Conservation (phyloP, 768 basidiomycete genomes). For the Holtermanniella nyarrowii region DNA sequence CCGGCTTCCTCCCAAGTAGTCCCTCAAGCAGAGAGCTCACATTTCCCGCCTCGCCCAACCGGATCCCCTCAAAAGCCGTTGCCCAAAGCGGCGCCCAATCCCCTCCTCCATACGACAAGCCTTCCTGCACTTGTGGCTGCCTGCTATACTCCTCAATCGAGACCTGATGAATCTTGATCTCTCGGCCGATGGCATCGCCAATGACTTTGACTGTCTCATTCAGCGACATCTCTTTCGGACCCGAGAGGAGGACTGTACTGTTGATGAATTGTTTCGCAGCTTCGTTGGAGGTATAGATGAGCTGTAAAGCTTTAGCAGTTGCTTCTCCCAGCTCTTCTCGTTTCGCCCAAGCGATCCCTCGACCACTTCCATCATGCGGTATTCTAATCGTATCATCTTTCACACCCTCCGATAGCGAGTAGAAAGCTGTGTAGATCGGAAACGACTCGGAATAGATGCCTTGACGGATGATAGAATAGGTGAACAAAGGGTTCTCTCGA, state of each 20-base stretch:
- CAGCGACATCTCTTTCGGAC: too few relatives aligned
- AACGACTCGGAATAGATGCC: conserved; percentile 8
- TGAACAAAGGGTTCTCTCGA: too few relatives aligned
- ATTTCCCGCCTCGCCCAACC: neutral
- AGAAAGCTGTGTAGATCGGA: conserved; percentile 4
- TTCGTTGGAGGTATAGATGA: too few relatives aligned
- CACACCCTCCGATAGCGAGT: neutral
- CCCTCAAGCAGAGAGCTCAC: conserved; percentile 4
- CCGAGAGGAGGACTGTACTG: too few relatives aligned
- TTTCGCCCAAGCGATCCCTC: conserved; percentile 12
- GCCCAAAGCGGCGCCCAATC: conserved; percentile 7
- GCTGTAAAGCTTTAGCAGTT: conserved; percentile 2
- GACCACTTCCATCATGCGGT: conserved; percentile 4
- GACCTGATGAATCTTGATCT: too few relatives aligned
- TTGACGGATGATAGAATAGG: conserved; percentile 6
- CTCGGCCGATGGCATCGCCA: too few relatives aligned
- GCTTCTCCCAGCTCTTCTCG: conserved; percentile 12
- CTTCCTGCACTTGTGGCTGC: conserved; percentile 3
- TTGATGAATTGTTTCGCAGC: too few relatives aligned
- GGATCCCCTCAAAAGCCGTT: conserved; percentile 8
- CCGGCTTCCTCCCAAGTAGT: conserved; percentile 8
- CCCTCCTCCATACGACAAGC: too few relatives aligned
- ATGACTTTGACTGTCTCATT: too few relatives aligned
- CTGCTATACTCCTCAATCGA: conserved; percentile 1
- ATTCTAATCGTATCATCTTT: neutral